Conservation (phyloP, 129 eudicot species). For the Flaveria brownii region DNA sequence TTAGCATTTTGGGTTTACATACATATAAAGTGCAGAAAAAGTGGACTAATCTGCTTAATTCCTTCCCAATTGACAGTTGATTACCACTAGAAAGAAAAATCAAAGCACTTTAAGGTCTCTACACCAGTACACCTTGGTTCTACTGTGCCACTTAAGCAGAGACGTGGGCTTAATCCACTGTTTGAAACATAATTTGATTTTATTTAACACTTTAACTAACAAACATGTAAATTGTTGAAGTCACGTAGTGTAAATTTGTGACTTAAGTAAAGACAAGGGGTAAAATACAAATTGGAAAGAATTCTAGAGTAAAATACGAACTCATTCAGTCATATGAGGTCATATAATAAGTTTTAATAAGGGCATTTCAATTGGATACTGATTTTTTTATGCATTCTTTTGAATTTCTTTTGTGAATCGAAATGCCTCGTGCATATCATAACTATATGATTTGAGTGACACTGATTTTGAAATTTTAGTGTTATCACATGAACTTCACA, state of each 20-base stretch:
- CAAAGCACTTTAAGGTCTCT: neutral
- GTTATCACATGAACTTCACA: neutral
- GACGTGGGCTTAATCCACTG: neutral
- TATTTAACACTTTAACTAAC: neutral
- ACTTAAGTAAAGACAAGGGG: neutral
- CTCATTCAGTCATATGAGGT: neutral
- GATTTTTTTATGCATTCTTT: neutral
- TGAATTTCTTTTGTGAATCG: neutral
- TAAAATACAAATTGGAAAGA: neutral
- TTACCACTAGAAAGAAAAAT: constrained; percentile 13
- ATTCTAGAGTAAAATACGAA: neutral
- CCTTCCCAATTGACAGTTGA: neutral
- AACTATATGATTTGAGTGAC: neutral
- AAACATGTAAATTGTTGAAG: too few species aligned
- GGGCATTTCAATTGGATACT: neutral
- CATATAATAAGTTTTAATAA: neutral
- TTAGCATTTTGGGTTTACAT: neutral
- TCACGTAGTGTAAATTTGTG: neutral
- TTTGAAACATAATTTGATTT: neutral
- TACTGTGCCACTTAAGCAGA: constrained; percentile 1
- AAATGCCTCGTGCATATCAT: neutral
- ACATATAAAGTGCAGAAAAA: neutral
- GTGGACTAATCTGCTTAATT: neutral
- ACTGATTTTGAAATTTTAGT: neutral
- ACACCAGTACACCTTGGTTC: too few species aligned